Base-by-base conservation (phyloP, 2,329 filamentous ascomycete genomes). In the Trichoderma simmonsii region DNA sequence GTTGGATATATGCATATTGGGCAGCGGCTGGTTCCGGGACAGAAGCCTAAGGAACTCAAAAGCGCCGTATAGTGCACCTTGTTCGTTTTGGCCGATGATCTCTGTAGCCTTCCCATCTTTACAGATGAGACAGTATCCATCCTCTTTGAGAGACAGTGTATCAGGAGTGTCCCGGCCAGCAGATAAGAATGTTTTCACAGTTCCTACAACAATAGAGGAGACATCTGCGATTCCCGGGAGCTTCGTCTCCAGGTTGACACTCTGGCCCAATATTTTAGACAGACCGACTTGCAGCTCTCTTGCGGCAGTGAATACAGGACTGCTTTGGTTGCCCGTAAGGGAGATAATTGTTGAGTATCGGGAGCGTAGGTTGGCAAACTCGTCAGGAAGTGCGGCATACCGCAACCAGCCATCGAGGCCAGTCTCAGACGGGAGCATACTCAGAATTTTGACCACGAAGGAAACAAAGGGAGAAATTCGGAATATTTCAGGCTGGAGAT, bases 61-160 rank as follows among this genome's bases (percentile, higher is more conserved):
- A 34, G 63, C 63, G 21, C 63, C 63, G 63, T 66, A 66, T 12
- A 66, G 26, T 24, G 63, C 63, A 18, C 63, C 63, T 30, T 39
- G 63, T n/a, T 66, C 63, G 32, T 66, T 54, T 24, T 66, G 63
- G 6, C 63, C 63, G 15, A 66, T 66, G 26, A 66, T 66, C 4
- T 66, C 57, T 7, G 30, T 32, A 15, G 57, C 57, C 57, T 21
- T 24, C 9, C 30, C 57, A n/a, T 34, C 30, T 6, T 60, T 60
- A 34, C 57, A 60, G n/a, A 60, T 11, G 30, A 43, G 39, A 43
- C 39, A 43, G 39, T 43, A 43, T 43, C 39, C 39, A 43, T 43
- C 39, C 14, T 43, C 39, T 43, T 43, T 43, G 6, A 43, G 39
- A 43, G 39, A n/a, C 39, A 43, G 39, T 18, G 6, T 43, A 18